These are phyloP conservation scores for Phlegmacium glaucopus DNA, from an alignment of 768 basidiomycete species.

Conservation along the genomic window DNA sequence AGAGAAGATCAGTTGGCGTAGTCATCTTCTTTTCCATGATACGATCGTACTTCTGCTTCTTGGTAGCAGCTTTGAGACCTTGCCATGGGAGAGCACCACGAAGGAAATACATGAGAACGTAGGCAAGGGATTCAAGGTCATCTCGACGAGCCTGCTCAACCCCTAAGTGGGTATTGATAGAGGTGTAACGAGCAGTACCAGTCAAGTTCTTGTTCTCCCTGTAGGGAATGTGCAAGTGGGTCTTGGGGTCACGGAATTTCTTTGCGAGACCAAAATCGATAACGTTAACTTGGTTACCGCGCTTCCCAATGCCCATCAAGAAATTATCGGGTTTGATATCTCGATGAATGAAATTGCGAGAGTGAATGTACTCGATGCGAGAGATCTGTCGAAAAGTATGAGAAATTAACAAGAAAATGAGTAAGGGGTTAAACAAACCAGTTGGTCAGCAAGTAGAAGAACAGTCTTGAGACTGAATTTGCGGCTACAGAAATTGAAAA, in stretches of 20 bases:
- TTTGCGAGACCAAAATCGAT: constrained; percentile 98
- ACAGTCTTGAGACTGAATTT: constrained; percentile 98
- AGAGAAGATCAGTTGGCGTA: constrained; percentile 92
- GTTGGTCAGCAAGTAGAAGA: constrained; percentile 91
- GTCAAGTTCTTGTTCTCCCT: constrained; percentile 99
- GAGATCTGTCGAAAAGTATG: constrained; percentile 66
- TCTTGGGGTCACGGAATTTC: constrained; percentile 99
- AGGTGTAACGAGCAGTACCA: constrained; percentile 98
- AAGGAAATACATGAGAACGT: constrained; percentile 99
- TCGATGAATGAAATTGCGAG: constrained; percentile 95
- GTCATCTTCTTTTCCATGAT: constrained; percentile 99
- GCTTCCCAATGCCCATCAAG: constrained; percentile 99
- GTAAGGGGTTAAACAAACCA: constrained; percentile 49
- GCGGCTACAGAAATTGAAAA: constrained; percentile 96
- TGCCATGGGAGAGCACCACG: constrained; percentile 98
- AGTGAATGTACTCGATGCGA: constrained; percentile 99
- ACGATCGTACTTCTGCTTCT: constrained; percentile 99
- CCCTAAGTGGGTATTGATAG: constrained; percentile 98
- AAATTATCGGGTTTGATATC: constrained; percentile 99
- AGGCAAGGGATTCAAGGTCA: constrained; percentile 96
- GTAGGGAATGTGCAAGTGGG: constrained; percentile 99
- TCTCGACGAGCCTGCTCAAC: constrained; percentile 98
- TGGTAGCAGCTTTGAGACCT: constrained; percentile 98
- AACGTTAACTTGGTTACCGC: constrained; percentile 99
- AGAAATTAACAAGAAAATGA: constrained; percentile 11